Percentiles rank a stretch among this genome's conserved stretches.
Conservation (phyloP, 805 yeast genomes). For the Yarrowia osloensis region DNA sequence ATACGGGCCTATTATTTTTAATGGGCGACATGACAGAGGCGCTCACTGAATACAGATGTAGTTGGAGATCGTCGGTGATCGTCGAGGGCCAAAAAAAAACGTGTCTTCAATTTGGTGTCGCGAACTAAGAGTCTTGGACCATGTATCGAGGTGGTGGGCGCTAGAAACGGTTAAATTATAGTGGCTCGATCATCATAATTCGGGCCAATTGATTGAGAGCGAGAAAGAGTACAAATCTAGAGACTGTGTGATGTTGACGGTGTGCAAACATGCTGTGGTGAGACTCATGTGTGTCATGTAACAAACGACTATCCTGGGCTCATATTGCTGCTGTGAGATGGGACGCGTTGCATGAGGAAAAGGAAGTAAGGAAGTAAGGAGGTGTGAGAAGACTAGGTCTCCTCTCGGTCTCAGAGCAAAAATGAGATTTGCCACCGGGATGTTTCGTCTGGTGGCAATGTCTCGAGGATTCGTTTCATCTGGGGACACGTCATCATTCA, state of each 20-base stretch:
- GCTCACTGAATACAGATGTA: neutral
- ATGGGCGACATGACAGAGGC: neutral
- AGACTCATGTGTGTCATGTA: neutral
- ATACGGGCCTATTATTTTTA: too few species aligned
- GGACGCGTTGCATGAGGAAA: conserved; percentile 11
- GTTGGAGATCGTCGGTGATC: conserved; percentile 9
- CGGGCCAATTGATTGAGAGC: too few species aligned
- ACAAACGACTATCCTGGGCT: neutral
- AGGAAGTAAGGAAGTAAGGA: neutral
- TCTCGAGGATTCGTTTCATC: too few species aligned
- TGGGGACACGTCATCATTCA: conserved; percentile 8
- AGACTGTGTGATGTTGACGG: too few species aligned
- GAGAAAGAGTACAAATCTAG: too few species aligned
- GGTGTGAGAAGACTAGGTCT: neutral
- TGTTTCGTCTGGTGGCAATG: neutral
- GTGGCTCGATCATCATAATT: too few species aligned
- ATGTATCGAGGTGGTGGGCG: neutral
- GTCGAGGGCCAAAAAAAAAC: neutral
- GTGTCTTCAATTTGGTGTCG: neutral
- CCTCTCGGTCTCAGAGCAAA: too few species aligned
- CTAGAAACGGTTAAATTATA: neutral
- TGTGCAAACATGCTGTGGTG: neutral
- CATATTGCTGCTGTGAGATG: neutral
- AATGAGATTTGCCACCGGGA: neutral
- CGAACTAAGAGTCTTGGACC: too few species aligned